These are phyloP conservation scores for Pulicaria dysenterica DNA, from an alignment of 129 eudicot genomes.

Conservation along the genomic window DNA sequence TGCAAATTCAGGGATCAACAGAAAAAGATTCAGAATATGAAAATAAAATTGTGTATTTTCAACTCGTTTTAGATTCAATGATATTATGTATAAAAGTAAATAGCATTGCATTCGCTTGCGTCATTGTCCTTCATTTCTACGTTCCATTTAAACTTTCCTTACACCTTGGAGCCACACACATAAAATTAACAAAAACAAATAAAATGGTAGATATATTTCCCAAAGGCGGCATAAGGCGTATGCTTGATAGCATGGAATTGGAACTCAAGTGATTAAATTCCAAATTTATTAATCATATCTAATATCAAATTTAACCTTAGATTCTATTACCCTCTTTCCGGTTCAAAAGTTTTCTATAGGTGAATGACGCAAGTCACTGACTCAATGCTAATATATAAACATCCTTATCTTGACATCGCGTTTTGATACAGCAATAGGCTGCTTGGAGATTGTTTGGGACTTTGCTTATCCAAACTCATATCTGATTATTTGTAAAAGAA, in stretches of 20 bases:
- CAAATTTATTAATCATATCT: not conserved
- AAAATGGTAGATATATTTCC: not conserved
- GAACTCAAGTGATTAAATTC: not conserved
- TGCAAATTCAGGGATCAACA: conserved; percentile 31
- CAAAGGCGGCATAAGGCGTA: not conserved
- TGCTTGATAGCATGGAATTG: not conserved
- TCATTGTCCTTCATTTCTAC: conserved; percentile 1
- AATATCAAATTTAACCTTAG: not conserved
- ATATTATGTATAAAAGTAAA: not conserved
- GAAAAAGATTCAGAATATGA: conserved; percentile 6
- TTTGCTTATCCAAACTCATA: no score
- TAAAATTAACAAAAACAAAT: not conserved
- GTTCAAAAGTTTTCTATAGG: not conserved
- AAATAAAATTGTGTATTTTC: not conserved
- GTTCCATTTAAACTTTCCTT: not conserved
- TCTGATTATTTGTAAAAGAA: not conserved
- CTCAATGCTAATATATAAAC: not conserved
- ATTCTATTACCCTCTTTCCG: not conserved
- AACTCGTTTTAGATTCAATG: not conserved
- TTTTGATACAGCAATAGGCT: no score
- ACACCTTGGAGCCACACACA: not conserved
- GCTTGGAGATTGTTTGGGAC: no score
- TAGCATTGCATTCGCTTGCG: not conserved
- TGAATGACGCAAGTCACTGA: not conserved
- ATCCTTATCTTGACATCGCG: not conserved